Evolutionary conservation across 2,329 filamentous ascomycete genomes (phyloP), one percentile per base, ranked within the genome.

Genomic region (Biscogniauxia marginata): DNA sequence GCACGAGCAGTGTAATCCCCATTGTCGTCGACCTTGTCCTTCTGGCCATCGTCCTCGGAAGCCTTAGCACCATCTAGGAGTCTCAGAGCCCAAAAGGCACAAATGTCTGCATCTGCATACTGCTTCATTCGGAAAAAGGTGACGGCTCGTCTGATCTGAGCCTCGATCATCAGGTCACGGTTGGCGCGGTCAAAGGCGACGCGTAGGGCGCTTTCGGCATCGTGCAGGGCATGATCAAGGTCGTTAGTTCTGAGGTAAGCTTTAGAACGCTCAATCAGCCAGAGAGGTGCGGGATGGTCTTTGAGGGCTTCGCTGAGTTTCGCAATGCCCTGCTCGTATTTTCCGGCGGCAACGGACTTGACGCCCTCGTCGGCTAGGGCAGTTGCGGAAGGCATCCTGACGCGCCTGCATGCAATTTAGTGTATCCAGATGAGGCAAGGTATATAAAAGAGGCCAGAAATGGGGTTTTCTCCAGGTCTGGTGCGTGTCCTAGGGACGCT

Each of bases 211-310:
- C 80, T 79, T 60, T 91, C 84, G 39, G 88, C 86, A 72, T 93
- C 89, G 43, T 76, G 77, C 46, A 95, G 82, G 1, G 91, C 89
- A 20, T 83, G 79, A 2, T 84, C 77, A 54, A 84, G 80, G 50
- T 85, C 77, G 62, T 79, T 78, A 2, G 82, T 78, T 57, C 89
- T 84, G 50, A 90, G 82, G 69, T 92, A 87, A 43, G 91, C 91
- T 45, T 87, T 91, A 4, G 91, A 89, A 19, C 93, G 90, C 63
- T 89, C 86, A 60, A 95, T 84, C 60, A 93, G 88, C 84, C 95
- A 97, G 49, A 83, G 75, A 1, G 91, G 89, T 2, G 90, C 91
- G 43, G 77, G 78, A 0, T 87, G 85, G 11, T 79, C 79, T 58
- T 84, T 75, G 30, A 96, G 77, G 6, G 90, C 91, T 43, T 77